Evolutionary conservation across 257 asterid species (phyloP), one percentile per base, ranked within the genome.

Genomic region (Striga asiatica): DNA sequence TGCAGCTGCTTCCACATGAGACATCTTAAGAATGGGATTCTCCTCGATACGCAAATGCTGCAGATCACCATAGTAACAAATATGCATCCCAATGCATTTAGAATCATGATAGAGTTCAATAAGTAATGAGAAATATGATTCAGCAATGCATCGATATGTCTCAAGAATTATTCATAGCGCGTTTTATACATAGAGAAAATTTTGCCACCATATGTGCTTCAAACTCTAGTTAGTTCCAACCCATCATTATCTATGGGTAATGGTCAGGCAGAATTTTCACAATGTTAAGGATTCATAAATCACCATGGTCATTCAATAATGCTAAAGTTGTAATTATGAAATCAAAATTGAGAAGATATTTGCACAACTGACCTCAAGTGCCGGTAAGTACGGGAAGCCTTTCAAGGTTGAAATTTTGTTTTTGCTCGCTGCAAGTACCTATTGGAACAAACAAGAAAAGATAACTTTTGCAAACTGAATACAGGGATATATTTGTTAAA

Each of bases 371-470:
- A 92, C 98, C 98, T 92, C 98, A 27, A 92, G 97, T 2, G 85
- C 84, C 60, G 98, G 98, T 65, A 92, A 79, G 71, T 82, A 64
- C 10, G 98, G 97, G 70, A 92, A 92, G 62, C 97, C 98, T 77
- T 88, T 92, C 82, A 92, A 76, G 50, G 97, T 88, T 67, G 95
- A 88, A 73, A 92, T 82, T 73, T 79, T 87, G 68, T 92, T 92
- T 78, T 88, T 92, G 84, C 98, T 92, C 54, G 97, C 98, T 11
- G 98, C 98, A 58, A 92, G 78, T 37, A 92, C 98, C 98, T 92
- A 77, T 65, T 63, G 35, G 45, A 66, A 64, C 43, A 43, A n/a
- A n/a, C n/a, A n/a, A n/a, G 52, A 56, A 41, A 21, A 34, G 31
- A 49, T 58, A 23, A 25, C 20, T 52, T 43, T 57, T 2, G n/a